phyloP scores from a whole-genome alignment of 805 yeast genomes.

The Gaillardinia entomophila region DNA sequence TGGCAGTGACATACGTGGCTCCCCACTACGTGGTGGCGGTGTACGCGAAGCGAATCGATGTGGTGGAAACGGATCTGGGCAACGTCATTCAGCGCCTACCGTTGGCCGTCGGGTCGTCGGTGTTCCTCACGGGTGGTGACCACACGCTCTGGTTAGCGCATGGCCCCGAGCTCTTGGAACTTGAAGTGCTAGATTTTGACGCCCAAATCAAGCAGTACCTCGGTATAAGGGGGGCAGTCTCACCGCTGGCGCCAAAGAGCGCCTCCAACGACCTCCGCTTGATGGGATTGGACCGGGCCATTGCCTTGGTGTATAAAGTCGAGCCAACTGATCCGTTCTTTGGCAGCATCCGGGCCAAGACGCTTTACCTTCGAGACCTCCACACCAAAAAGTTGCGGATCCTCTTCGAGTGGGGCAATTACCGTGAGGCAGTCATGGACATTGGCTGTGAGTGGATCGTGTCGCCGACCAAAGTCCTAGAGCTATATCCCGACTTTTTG shows the following conservation, averaged over 20 bases:
- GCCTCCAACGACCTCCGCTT: constrained; percentile 23
- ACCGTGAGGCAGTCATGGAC: constrained; percentile 34
- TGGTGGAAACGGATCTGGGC: constrained; percentile 30
- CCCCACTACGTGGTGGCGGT: constrained; percentile 30
- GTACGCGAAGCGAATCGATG: constrained; percentile 26
- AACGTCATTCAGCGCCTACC: constrained; percentile 27
- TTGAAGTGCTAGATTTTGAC: constrained; percentile 20
- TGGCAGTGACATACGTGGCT: constrained; percentile 16
- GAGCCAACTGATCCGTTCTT: constrained; percentile 20
- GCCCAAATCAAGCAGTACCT: constrained; percentile 33
- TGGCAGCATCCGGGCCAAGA: constrained; percentile 20
- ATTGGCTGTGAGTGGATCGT: constrained; percentile 38
- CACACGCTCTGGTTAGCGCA: constrained; percentile 17
- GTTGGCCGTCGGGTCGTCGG: constrained; percentile 23
- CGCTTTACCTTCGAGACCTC: constrained; percentile 28
- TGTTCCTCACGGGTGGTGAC: constrained; percentile 10
- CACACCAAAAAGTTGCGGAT: constrained; percentile 25
- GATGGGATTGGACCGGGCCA: constrained; percentile 29
- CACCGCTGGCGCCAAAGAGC: constrained; percentile 9
- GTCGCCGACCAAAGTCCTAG: constrained; percentile 26
- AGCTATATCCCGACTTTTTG: constrained; percentile 34
- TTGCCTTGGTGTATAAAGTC: constrained; percentile 22
- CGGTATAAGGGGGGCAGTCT: constrained; percentile 9
- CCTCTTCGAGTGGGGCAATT: constrained; percentile 29
- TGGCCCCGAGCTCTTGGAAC: constrained; percentile 25